These are phyloP conservation scores for Leucocoprinus sp. DNA, from an alignment of 768 basidiomycete species.

Conservation along the genomic window DNA sequence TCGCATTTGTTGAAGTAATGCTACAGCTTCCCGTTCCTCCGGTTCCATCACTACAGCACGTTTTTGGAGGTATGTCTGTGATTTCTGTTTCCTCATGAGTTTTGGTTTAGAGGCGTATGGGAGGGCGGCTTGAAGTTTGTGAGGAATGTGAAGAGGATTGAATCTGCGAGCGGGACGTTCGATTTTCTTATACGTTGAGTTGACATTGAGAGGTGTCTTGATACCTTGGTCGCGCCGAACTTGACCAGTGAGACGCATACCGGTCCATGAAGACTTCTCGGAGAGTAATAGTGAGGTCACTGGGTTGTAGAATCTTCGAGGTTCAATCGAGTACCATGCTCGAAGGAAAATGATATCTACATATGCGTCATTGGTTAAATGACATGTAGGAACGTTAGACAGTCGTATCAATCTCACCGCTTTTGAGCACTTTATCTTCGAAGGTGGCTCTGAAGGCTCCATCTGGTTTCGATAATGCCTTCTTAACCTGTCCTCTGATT, in stretches of 20 bases:
- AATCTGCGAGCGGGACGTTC: constrained; percentile 78
- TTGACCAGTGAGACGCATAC: constrained; percentile 94
- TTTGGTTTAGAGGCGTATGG: constrained; percentile 94
- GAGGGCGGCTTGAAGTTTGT: constrained; percentile 82
- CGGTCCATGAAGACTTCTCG: constrained; percentile 77
- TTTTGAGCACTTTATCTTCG: constrained; percentile 95
- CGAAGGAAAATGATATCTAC: constrained; percentile 90
- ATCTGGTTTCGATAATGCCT: constrained; percentile 89
- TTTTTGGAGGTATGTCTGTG: constrained; percentile 85
- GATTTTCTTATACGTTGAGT: constrained; percentile 84
- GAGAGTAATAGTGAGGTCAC: constrained; percentile 85
- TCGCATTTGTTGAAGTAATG: constrained; percentile 88
- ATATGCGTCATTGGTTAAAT: no score
- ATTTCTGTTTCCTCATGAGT: constrained; percentile 63
- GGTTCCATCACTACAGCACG: constrained; percentile 93
- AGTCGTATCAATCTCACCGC: no score
- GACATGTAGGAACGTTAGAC: no score
- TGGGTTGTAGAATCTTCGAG: constrained; percentile 93
- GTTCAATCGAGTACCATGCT: constrained; percentile 95
- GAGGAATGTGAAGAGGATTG: constrained; percentile 82
- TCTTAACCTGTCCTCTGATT: constrained; percentile 94
- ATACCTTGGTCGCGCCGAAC: constrained; percentile 80
- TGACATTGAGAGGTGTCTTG: constrained; percentile 71
- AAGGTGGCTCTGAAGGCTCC: constrained; percentile 95
- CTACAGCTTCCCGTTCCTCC: constrained; percentile 89